Evolutionary conservation across 2,329 filamentous ascomycete species (phyloP).

Genomic region (Tolypocladium album): DNA sequence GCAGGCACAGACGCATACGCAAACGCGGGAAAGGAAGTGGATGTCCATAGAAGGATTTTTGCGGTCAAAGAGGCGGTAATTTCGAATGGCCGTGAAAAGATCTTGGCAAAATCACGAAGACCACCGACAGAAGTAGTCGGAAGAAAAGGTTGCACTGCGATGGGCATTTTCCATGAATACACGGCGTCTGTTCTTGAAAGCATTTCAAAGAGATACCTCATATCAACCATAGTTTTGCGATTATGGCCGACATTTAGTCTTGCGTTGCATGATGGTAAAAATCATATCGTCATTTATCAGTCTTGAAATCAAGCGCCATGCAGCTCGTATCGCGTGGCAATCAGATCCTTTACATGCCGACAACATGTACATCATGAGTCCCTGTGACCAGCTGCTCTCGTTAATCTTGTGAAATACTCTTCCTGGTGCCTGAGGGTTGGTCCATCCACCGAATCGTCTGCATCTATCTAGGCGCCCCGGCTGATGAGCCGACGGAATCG

Average conservation of each 20-base stretch:
- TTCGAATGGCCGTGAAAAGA: neutral
- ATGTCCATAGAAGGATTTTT: conserved; percentile 12
- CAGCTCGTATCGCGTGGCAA: neutral
- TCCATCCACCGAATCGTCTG: neutral
- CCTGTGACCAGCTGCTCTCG: neutral
- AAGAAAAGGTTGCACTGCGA: neutral
- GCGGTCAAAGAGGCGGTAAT: conserved; percentile 14
- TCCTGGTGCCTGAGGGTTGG: neutral
- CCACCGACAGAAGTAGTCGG: neutral
- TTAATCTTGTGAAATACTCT: neutral
- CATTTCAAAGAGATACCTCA: conserved; percentile 4
- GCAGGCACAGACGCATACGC: neutral
- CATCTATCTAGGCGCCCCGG: conserved; percentile 11
- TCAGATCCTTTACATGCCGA: neutral
- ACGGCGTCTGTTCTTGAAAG: neutral
- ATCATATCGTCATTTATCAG: neutral
- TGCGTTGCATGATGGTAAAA: neutral
- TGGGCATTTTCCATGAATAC: neutral
- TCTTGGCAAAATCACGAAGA: too few species aligned
- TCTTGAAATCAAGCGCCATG: neutral
- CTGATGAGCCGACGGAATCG: conserved; percentile 38
- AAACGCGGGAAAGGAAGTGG: conserved; percentile 4
- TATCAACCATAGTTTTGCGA: neutral
- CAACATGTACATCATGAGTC: neutral
- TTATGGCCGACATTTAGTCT: neutral